Evolutionary conservation across 306 rosid genomes (phyloP), one percentile per base, ranked within the genome.

Genomic region (Cicer arietinum): DNA sequence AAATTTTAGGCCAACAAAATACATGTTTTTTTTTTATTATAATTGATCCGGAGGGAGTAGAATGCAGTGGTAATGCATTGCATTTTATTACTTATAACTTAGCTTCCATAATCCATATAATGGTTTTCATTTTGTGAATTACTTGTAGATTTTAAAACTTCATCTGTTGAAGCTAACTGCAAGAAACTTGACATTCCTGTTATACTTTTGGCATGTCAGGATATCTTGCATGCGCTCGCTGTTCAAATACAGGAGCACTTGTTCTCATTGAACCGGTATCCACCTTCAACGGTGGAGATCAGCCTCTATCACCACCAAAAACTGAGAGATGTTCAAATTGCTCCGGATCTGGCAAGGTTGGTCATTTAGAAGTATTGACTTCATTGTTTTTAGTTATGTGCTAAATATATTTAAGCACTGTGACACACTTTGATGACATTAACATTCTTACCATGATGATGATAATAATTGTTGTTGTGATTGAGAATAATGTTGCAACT

Each of bases 301-400:
- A 74, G 76, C 96, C 94, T 66, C 79, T 91, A 13, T 80, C 91
- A 3, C 86, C 81, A n/a, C 95, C 97, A 10, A 91, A 86, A 82
- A 85, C 89, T 0, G 91, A 94, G 81, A 88, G 98, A 83, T 94
- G 97, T 82, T 86, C 96, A 64, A 94, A 94, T 71, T 94, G 98
- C 84, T 91, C 97, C 20, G 97, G 98, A 54, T 82, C 98, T 25
- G 96, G 98, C 87, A 94, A 94, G 98, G 98, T 94, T 75, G 43
- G 86, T 82, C 58, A 20, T 61, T 53, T 53, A 7, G 57, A 76
- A 53, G 39, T 61, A 73, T 65, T 30, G 9, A 52, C 51, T 45
- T 78, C 10, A 20, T 69, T 60, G 10, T 37, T 62, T 72, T 57
- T 63, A 7, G n/a, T 8, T 30, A 3, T 25, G 6, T 70, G 16